phyloP scores from a whole-genome alignment of 148 eudicot genomes.

The Rhododendron henanense region DNA sequence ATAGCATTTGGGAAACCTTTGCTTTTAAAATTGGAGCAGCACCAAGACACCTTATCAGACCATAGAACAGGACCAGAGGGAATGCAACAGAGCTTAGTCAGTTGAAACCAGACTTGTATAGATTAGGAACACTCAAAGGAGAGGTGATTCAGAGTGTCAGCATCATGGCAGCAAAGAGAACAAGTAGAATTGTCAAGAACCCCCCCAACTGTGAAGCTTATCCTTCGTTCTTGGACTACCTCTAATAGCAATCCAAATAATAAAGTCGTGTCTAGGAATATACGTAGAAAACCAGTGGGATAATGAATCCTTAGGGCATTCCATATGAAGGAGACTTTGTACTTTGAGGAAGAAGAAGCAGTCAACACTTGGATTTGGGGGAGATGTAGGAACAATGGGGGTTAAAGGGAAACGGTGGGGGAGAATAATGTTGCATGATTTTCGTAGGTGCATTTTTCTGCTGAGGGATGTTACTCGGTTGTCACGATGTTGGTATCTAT shows the following conservation, averaged over 20 bases:
- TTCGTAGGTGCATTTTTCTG: background rate
- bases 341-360: background rate
- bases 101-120: background rate
- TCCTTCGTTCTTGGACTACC: background rate
- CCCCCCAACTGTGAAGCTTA: background rate
- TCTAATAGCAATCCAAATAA: background rate
- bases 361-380: background rate
- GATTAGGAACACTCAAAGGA: background rate
- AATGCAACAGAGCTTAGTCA: background rate
- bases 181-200: background rate
- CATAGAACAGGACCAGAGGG: background rate
- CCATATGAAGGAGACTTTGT: background rate
- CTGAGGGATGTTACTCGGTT: background rate
- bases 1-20: background rate
- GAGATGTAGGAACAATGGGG: background rate
- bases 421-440: background rate
- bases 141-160: background rate
- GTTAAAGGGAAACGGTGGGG: background rate
- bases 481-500: background rate
- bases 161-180: background rate
- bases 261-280: background rate
- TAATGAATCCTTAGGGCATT: background rate
- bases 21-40: background rate
- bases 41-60: background rate
- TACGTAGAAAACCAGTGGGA: background rate